These are phyloP conservation scores for Leucocoprinus leucothites DNA, from an alignment of 768 basidiomycete species.

Conservation along the genomic window DNA sequence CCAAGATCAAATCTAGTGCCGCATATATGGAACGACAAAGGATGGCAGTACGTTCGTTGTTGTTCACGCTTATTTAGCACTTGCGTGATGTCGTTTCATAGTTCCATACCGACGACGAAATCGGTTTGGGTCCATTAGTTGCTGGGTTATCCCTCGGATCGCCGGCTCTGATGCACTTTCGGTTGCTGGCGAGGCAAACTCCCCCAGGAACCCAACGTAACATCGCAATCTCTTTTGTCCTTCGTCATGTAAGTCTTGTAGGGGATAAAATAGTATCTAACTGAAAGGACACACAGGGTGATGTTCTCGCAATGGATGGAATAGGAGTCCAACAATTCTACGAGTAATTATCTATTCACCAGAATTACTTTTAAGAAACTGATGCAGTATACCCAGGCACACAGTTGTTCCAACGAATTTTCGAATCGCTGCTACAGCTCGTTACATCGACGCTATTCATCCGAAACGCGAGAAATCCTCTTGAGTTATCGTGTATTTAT, in stretches of 20 bases:
- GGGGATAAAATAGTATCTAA: constrained; percentile 6
- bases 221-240: constrained; percentile 49
- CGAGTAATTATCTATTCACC: constrained; percentile 45
- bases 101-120: constrained; percentile 82
- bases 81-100: constrained; percentile 20
- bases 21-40: constrained; percentile 85
- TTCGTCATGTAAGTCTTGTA: constrained; percentile 58
- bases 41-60: constrained; percentile 60
- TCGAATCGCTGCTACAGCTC: constrained; percentile 78
- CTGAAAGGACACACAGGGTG: constrained; percentile 45
- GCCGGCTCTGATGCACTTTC: constrained; percentile 78
- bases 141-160: constrained; percentile 78
- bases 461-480: constrained; percentile 15
- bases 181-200: constrained; percentile 40
- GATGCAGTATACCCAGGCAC: constrained; percentile 44
- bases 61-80: not conserved
- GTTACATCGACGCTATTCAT: constrained; percentile 44
- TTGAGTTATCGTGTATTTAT: constrained; percentile 8
- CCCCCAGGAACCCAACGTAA: constrained; percentile 26
- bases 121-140: constrained; percentile 67
- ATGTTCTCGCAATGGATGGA: constrained; percentile 78
- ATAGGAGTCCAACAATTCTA: constrained; percentile 63
- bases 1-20: constrained; percentile 36
- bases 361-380: not conserved
- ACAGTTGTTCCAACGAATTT: constrained; percentile 73